Evolutionary conservation across 2,329 filamentous ascomycete species (phyloP), one percentile per base, ranked within the genome.

Genomic region (Dothistroma pini): DNA sequence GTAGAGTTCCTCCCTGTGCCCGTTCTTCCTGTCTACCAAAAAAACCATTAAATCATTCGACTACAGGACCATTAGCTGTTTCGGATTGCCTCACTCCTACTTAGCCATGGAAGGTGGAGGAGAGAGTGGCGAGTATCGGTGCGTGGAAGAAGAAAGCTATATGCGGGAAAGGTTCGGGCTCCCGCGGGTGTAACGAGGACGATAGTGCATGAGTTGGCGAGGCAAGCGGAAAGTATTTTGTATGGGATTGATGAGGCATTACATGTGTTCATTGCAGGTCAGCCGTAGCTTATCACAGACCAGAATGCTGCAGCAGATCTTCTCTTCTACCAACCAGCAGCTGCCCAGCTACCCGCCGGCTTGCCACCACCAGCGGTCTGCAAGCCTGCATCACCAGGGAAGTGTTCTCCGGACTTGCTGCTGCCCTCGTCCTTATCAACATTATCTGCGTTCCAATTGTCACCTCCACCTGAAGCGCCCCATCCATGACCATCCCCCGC

Each of bases 151-250:
- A 55, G 10, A 59, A 32, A 14, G 11, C 38, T 38, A 56, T 29
- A 60, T 31, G 29, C 55, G 1, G 21, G 12, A 21, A 54, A 50
- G 32, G 59, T 62, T 57, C 53, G 52, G 53, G 57, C 49, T 38
- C 50, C 59, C 12, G 41, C n/a, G 10, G 58, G 59, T 82, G 62
- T 59, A 35, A 54, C 54, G 44, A 57, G 54, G 34, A 44, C 22
- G 31, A 55, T 55, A 19, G 54, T 62, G 25, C 31, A 35, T 7
- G 56, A 57, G 21, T 44, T 62, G 56, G 81, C 84, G 54, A 90
- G 81, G 50, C 56, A 51, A 21, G 51, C 55, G 9, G 31, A 32
- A 10, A 29, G 51, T 35, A 58, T 58, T 6, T 51, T 60, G 61
- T 55, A 63, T 56, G 32, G 21, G 47, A 56, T 63, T 41, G 58